Evolutionary conservation across 1,284 basidiomycete genomes (phyloP), one percentile per base, ranked within the genome.

Genomic region (Cutaneotrichosporon mucoides): DNA sequence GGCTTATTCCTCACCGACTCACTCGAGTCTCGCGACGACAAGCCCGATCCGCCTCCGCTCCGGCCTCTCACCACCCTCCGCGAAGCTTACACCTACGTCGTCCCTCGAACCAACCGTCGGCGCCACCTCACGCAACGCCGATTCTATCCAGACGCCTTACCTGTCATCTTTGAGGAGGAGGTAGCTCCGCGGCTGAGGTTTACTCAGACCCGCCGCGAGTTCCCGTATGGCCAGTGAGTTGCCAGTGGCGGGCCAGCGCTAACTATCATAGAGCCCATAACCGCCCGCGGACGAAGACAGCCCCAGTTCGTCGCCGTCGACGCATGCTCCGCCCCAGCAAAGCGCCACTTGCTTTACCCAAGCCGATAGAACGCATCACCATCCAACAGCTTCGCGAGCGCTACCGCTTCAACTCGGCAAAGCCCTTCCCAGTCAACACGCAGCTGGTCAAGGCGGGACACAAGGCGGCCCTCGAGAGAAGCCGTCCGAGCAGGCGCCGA

Each of bases 1-100:
- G 33, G n/a, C 2, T n/a, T 53, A n/a, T 53, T 53, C 52, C 33
- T 42, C 6, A 33, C 49, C 37, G 49, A 51, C 16, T 53, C 52
- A 3, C 41, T 24, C 4, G n/a, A 43, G 33, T 35, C 52, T 11
- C 15, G 11, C 7, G 16, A 24, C 24, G 24, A 24, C 24, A 24
- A 51, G 49, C 4, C n/a, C n/a, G 10, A 9, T 6, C n/a, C 11
- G 7, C 16, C 35, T 16, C 41, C 33, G 7, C 34, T n/a, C 33
- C 33, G 34, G 11, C 52, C 52, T 6, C 10, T 53, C n/a, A 43
- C 52, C 6, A 13, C 52, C 15, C 34, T 34, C 7, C 52, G 41
- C 42, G 42, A 43, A 13, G 41, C 12, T 6, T 44, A 35, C 13
- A 10, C 8, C 33, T 53, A 43, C 42, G 2, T 10, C 41, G 6